Percentiles rank a stretch among this genome's conserved stretches.
phyloP scores from a whole-genome alignment of 2,329 filamentous ascomycete species.

The Blastomyces gilchristii region DNA sequence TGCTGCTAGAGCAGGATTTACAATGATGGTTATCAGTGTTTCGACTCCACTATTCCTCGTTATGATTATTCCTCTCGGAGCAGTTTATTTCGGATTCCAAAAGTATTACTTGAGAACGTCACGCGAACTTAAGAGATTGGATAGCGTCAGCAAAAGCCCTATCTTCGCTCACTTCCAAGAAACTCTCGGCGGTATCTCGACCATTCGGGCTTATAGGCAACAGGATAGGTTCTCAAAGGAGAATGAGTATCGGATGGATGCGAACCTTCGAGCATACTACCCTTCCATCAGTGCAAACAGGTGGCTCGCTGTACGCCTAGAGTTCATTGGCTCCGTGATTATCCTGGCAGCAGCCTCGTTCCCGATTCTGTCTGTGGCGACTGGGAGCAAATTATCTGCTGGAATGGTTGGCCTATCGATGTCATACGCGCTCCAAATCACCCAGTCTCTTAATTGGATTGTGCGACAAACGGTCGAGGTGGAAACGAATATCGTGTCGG shows the following conservation, averaged over 20 bases:
- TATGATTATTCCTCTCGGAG: constrained; percentile 68
- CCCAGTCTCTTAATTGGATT: constrained; percentile 96
- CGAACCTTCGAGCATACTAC: constrained; percentile 88
- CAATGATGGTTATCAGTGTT: constrained; percentile 71
- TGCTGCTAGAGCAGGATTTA: constrained; percentile 65
- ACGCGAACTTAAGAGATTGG: constrained; percentile 87
- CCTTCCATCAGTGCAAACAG: constrained; percentile 88
- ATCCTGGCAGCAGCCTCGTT: constrained; percentile 80
- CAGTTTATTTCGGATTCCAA: constrained; percentile 85
- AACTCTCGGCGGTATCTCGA: constrained; percentile 84
- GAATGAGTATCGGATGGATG: constrained; percentile 95
- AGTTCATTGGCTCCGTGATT: constrained; percentile 90
- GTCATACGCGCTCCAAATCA: constrained; percentile 96
- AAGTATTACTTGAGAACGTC: constrained; percentile 95
- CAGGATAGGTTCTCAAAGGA: constrained; percentile 78
- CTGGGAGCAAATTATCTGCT: constrained; percentile 51
- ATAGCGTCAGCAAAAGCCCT: constrained; percentile 89
- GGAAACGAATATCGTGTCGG: constrained; percentile 99
- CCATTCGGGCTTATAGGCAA: constrained; percentile 89
- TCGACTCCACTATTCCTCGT: constrained; percentile 70
- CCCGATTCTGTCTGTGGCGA: constrained; percentile 67
- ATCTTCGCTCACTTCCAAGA: constrained; percentile 99
- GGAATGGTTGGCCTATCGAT: constrained; percentile 86
- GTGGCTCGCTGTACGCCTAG: constrained; percentile 89
- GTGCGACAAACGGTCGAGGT: constrained; percentile 97